These are phyloP conservation scores for Myxozyma geophila DNA, from an alignment of 805 yeast species.

Conservation along the genomic window DNA sequence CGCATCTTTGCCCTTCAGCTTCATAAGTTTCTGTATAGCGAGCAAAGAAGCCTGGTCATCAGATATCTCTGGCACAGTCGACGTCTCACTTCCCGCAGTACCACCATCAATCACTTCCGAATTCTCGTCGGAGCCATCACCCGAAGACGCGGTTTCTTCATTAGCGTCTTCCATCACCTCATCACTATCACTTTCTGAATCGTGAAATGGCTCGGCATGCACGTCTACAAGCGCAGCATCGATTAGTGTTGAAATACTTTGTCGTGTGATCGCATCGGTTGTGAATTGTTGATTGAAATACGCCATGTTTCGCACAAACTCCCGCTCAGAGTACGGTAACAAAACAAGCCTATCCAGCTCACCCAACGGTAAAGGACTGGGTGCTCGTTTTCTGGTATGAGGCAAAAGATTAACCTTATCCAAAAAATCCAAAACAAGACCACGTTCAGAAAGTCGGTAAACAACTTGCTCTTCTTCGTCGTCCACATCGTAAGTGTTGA, in stretches of 20 bases:
- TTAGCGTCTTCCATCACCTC: conserved; percentile 7
- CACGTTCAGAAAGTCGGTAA: conserved; percentile 68
- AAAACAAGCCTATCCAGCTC: conserved; percentile 31
- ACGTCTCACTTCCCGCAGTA: neutral
- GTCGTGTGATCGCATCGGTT: conserved; percentile 19
- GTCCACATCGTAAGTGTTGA: conserved; percentile 25
- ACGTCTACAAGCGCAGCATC: conserved; percentile 25
- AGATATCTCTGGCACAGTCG: neutral
- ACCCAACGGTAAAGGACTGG: conserved; percentile 12
- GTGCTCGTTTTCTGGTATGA: conserved; percentile 6
- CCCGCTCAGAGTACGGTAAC: conserved; percentile 30
- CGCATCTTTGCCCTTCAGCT: conserved; percentile 69
- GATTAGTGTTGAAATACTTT: conserved; percentile 22
- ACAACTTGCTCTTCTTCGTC: conserved; percentile 51
- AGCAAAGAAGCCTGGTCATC: conserved; percentile 51
- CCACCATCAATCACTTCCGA: neutral
- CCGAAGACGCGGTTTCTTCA: neutral
- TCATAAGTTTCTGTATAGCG: conserved; percentile 63
- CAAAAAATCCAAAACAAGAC: conserved; percentile 70
- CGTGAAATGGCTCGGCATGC: neutral
- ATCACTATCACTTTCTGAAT: neutral
- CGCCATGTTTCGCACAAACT: conserved; percentile 33
- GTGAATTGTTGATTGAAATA: conserved; percentile 40
- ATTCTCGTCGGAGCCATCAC: neutral
- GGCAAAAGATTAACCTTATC: conserved; percentile 52